A percentile compares a stretch with the other conserved stretches of the same genome.
Conservation (phyloP, 2,329 filamentous ascomycete species). For the Anisogramma anomala region DNA sequence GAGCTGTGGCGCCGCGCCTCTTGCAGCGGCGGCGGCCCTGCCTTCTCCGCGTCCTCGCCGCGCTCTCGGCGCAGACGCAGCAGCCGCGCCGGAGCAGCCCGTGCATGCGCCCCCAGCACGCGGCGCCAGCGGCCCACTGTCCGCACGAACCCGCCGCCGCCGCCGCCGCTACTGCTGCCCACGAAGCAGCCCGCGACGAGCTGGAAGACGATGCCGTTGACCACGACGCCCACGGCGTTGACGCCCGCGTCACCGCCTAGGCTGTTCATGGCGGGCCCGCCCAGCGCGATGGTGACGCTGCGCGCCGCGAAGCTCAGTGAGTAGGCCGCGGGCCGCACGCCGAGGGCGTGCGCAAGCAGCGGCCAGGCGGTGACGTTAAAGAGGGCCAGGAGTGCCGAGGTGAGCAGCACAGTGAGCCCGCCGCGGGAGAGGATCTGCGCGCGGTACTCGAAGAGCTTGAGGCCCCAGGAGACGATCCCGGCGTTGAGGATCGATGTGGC, state of each 20-base stretch:
- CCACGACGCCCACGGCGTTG: slow-evolving; percentile 40
- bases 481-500: slow-evolving; percentile 38
- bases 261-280: slow-evolving; percentile 33
- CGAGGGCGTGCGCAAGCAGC: slow-evolving; percentile 25
- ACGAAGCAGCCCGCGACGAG: slow-evolving; percentile 24
- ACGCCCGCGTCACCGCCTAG: slow-evolving; percentile 34
- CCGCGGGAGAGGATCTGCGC: slow-evolving; percentile 32
- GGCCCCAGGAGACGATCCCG: slow-evolving; percentile 41
- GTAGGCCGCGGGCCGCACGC: slow-evolving; percentile 22
- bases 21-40: too few species aligned
- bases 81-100: not conserved
- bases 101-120: not conserved
- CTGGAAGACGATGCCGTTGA: slow-evolving; percentile 35
- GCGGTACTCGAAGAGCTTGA: slow-evolving; percentile 42
- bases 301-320: slow-evolving; percentile 37
- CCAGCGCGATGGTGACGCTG: slow-evolving; percentile 38
- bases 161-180: slow-evolving; percentile 2
- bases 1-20: too few species aligned
- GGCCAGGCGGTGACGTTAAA: slow-evolving; percentile 34
- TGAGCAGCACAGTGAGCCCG: slow-evolving; percentile 28
- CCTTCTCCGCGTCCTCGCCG: too few species aligned
- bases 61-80: too few species aligned
- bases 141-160: not conserved
- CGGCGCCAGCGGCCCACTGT: not conserved
- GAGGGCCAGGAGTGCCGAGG: slow-evolving; percentile 27